phyloP scores from a whole-genome alignment of 805 yeast genomes.

The Metschnikowia continentalis region DNA sequence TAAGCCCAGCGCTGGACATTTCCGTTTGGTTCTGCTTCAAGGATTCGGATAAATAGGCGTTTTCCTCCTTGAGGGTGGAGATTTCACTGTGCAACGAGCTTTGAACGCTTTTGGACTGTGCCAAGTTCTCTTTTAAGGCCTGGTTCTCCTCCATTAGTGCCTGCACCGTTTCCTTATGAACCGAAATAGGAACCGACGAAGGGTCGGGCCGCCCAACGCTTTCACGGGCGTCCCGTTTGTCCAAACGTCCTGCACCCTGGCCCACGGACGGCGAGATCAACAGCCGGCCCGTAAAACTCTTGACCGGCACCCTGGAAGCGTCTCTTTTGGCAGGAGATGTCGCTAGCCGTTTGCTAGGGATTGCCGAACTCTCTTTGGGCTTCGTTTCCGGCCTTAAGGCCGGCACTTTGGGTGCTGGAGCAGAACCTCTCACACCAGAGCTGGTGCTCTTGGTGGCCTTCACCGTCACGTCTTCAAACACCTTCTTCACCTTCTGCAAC shows the following conservation, averaged over 20 bases:
- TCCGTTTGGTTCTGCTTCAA: conserved; percentile 18
- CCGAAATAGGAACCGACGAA: background rate
- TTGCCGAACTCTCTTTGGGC: conserved; percentile 12
- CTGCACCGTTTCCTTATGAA: conserved; percentile 24
- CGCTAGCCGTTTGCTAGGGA: conserved; percentile 68
- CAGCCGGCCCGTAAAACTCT: conserved; percentile 43
- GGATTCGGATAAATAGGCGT: conserved; percentile 2
- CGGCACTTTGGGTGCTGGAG: conserved; percentile 4
- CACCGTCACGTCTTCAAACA: conserved; percentile 52
- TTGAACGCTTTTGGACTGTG: conserved; percentile 21
- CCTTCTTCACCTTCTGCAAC: conserved; percentile 59
- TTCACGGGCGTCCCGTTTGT: conserved; percentile 4
- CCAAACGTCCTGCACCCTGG: background rate
- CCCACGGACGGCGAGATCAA: conserved; percentile 24
- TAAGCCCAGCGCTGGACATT: conserved; percentile 46
- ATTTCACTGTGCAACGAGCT: conserved; percentile 23
- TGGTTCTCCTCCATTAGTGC: conserved; percentile 52
- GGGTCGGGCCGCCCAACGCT: background rate
- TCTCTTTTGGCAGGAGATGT: conserved; percentile 51
- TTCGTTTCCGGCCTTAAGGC: conserved; percentile 5
- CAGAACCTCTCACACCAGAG: background rate
- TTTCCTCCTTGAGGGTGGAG: conserved; percentile 28
- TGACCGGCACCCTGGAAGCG: conserved; percentile 23
- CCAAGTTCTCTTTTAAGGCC: conserved; percentile 33
- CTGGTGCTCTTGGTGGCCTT: conserved; percentile 18